Evolutionary conservation across 345 rosid genomes (phyloP).

Genomic region (Citrus hindsii): DNA sequence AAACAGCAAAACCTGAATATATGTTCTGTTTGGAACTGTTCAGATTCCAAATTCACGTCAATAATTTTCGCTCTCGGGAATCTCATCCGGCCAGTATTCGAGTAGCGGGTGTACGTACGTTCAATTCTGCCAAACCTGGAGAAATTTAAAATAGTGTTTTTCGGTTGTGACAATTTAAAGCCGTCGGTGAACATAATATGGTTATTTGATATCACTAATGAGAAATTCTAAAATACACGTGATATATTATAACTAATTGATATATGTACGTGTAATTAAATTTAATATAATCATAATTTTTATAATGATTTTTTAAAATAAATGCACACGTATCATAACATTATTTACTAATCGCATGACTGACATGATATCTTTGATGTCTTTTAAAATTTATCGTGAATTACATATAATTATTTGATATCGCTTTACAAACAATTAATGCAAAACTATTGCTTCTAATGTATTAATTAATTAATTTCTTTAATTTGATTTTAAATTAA

Average conservation of each 20-base stretch:
- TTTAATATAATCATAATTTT: no score
- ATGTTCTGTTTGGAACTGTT: neutral
- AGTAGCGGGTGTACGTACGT: neutral
- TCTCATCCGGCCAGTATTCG: neutral
- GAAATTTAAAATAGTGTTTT: neutral
- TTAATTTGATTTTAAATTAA: neutral
- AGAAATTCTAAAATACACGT: no score
- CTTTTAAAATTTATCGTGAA: no score
- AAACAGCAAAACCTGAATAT: neutral
- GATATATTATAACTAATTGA: no score
- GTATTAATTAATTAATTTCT: neutral
- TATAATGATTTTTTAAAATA: no score
- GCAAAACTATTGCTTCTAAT: neutral
- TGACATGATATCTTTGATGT: no score
- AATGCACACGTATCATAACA: no score
- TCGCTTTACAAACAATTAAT: conserved; percentile 1
- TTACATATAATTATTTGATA: neutral
- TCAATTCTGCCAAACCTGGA: neutral
- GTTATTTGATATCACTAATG: neutral
- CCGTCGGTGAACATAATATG: conserved; percentile 9
- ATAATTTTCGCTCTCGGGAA: neutral
- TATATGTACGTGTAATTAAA: no score
- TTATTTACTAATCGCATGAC: no score
- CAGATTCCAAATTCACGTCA: neutral
- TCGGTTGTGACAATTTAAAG: conserved; percentile 5